These are phyloP conservation scores for Zelonia costaricensis DNA, from an alignment of 208 protist species.

Conservation along the genomic window DNA sequence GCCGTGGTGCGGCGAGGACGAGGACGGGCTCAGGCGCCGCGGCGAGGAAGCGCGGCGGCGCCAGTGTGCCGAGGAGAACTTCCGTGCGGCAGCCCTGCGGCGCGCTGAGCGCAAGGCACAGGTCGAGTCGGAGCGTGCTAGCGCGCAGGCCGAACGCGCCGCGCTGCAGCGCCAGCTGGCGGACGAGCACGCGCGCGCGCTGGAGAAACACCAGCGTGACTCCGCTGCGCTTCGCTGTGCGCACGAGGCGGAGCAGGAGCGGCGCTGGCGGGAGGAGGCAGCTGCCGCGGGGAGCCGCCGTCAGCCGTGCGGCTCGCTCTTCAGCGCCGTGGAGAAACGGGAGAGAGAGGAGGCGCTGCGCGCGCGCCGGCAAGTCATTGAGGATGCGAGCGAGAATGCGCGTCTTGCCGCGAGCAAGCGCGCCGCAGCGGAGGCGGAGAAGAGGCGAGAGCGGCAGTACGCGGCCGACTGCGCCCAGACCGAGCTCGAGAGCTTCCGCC, in stretches of 20 bases:
- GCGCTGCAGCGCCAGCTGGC: slow-evolving; percentile 10
- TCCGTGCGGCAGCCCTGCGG: slow-evolving; percentile 4
- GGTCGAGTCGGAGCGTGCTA: neutral
- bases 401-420: slow-evolving; percentile 24
- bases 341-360: slow-evolving; percentile 11
- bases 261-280: neutral
- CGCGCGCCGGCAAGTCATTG: slow-evolving; percentile 22
- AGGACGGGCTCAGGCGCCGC: slow-evolving; percentile 16
- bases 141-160: neutral
- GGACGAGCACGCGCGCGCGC: slow-evolving; percentile 1
- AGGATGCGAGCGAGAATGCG: slow-evolving; percentile 25
- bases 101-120: slow-evolving; percentile 16
- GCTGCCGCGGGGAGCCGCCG: neutral
- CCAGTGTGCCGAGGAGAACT: slow-evolving; percentile 20
- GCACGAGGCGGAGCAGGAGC: slow-evolving; percentile 20
- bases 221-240: slow-evolving; percentile 16
- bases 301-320: slow-evolving; percentile 10
- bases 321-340: slow-evolving; percentile 24
- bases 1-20: slow-evolving; percentile 10
- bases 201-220: slow-evolving; percentile 11
- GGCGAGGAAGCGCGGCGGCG: slow-evolving; percentile 10
- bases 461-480: slow-evolving; percentile 11
- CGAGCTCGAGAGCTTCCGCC: slow-evolving; percentile 23
- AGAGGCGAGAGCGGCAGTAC: slow-evolving; percentile 22
- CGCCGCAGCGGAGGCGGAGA: slow-evolving; percentile 10